Base-by-base conservation (phyloP, 1,284 basidiomycete genomes). In the Pseudozyma hubeiensis region DNA sequence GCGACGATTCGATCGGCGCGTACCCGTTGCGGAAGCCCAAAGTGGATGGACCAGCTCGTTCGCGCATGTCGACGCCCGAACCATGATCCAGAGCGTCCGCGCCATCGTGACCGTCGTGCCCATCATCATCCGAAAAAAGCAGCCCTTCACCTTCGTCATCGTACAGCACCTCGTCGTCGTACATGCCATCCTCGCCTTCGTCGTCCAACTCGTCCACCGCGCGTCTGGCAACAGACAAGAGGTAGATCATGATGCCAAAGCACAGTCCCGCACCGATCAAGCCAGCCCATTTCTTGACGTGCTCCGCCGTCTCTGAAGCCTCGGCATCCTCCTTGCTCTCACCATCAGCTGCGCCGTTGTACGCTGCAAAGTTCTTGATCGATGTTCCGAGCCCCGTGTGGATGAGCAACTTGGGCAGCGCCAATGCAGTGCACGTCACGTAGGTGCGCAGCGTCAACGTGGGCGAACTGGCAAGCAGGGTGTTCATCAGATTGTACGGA, bases 401-500 rank as follows among this genome's bases (percentile, higher is more conserved):
- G 56, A 94, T 88, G 84, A 93, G 90, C 74, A 94, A 89, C 85
- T 94, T 94, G 87, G 92, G 90, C 56, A 94, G 88, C 39, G 91
- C 92, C 34, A 93, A 87, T 6, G 90, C 92, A 8, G 92, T 94
- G 86, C 92, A 93, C 49, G 88, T 80, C 31, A 89, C 88, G 85
- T 93, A 94, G 10, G 92, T 93, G 69, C 88, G 88, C 76, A 93
- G 87, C 10, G 89, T 90, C 73, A 94, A 88, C n/a, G 90, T 90
- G n/a, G 90, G 90, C 13, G 91, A 90, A n/a, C 91, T 91, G 3
- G 92, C 92, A 37, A 94, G 88, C 45, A 94, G 88, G 77, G 91
- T 92, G 86, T 94, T 94, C 90, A 94, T 92, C 80, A 94, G 90
- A 85, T 94, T 94, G 87, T 87, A 87, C 13, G 80, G 86, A 71